Base-by-base conservation (phyloP, 2,329 filamentous ascomycete genomes). In the Ilyonectria robusta region DNA sequence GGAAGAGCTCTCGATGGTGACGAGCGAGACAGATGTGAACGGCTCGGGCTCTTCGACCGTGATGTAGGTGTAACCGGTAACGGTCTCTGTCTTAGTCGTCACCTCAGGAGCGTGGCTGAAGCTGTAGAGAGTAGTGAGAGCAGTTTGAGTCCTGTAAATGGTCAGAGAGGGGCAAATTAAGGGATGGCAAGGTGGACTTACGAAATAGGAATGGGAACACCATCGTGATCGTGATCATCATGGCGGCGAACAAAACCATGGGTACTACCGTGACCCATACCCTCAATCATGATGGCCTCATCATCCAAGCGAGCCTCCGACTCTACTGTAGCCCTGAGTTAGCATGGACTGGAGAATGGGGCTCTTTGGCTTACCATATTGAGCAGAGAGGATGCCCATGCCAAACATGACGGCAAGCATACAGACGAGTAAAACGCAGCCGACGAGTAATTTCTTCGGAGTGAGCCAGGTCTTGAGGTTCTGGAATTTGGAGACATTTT, bases 171-270 rank as follows among this genome's bases (percentile, higher is more conserved):
- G n/a, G 9, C 2, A 37, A 15, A 31, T 9, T 40, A 19, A 35
- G 59, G 31, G 6, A 5, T 58, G 21, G 6, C 4, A 37, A 13
- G 23, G n/a, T 51, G 21, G 17, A 71, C 80, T 75, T 72, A 82
- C 80, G 79, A 79, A 67, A 81, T 74, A 1, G 80, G 78, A 26
- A 80, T 73, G 51, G 72, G 77, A 62, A 77, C 68, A 21, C 44
- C 71, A 29, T 13, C 48, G 19, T 37, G 40, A 23, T 40, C 26
- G 26, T 50, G 19, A 13, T 11, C 61, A 19, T 70, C 65, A 9
- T 67, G 55, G 35, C 73, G 74, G 48, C 65, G 68, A 57, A 69
- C 58, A 17, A 71, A 31, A 7, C 19, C 51, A 44, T 66, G 56
- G 11, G 21, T 40, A 7, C 33, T 33, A 15, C 47, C 42, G 42